Base-by-base conservation (phyloP, 768 basidiomycete genomes). In the Auriculariales sp. region DNA sequence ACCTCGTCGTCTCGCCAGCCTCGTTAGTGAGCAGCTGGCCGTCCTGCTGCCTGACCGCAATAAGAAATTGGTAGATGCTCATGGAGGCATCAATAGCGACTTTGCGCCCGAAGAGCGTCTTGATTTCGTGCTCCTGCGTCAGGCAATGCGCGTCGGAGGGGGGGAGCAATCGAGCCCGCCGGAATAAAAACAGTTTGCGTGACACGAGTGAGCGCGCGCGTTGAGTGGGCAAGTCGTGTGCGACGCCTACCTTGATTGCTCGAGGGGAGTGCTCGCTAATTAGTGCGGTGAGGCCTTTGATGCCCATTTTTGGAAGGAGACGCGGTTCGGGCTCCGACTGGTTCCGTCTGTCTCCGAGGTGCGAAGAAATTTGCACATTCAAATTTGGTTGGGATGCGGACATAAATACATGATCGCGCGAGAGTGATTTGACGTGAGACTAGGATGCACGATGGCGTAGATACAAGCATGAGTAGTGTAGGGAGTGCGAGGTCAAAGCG, bases 51-150 rank as follows among this genome's bases (percentile, higher is more conserved):
- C 95, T 76, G 10, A 98, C 95, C 17, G 95, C 95, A 52, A 99
- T 98, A 52, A 99, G 78, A 66, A 99, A 99, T 62, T 94, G 91
- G 72, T 92, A 94, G 47, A 93, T 92, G 2, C 83, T 87, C 88
- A 92, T 91, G 53, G 88, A 92, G 61, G 95, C 95, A 72, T 99
- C 95, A 56, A 99, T 90, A 52, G 94, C 94, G 56, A 98, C 92
- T 70, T 97, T 98, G 58, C 95, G 81, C 1, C 95, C 94, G 57
- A 99, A 98, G 36, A 99, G 80, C 24, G 89, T 92, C 69, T 95
- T 94, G 50, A 97, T 97, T 32, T 94, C 89, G 61, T 93, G 89
- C 57, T 93, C 90, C 64, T 83, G 22, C 19, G 9, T 17, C 25
- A 24, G 28, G 39, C 25, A 5, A 4, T 1, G 5, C 27, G 17